Conservation (phyloP, 371 early-diverging fungal species). For the Basidiobolus meristosporus region DNA sequence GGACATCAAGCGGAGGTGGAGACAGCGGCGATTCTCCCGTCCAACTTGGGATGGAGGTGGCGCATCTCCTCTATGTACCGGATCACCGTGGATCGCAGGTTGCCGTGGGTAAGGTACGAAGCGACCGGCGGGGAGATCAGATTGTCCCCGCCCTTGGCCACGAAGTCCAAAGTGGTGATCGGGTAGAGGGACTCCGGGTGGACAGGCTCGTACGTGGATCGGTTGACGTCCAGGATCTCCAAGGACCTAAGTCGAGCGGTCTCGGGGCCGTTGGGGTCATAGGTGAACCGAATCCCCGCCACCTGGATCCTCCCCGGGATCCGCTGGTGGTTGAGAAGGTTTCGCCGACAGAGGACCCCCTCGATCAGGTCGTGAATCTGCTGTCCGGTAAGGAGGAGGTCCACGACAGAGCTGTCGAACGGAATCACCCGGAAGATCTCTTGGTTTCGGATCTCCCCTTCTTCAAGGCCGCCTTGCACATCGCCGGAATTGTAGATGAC, state of each 20-base stretch:
- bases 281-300: no score
- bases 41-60: no score
- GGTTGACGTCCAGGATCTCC: no score
- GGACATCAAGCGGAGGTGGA: no score
- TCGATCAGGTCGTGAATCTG: constrained; percentile 18
- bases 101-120: no score
- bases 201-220: constrained; percentile 7
- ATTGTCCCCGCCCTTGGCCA: constrained; percentile 34
- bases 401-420: constrained; percentile 24
- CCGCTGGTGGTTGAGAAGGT: constrained; percentile 4
- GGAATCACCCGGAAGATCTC: constrained; percentile 27
- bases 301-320: constrained; percentile 17
- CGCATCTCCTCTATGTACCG: no score
- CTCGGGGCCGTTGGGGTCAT: no score
- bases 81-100: no score
- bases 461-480: constrained; percentile 21
- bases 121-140: constrained; percentile 13
- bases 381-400: constrained; percentile 18
- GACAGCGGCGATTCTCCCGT: no score
- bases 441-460: constrained; percentile 24
- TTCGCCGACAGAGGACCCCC: constrained; percentile 7
- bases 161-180: constrained; percentile 26
- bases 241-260: no score
- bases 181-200: constrained; percentile 14
- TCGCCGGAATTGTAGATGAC: constrained; percentile 35